Evolutionary conservation across 768 basidiomycete genomes (phyloP).

Genomic region (Lepiota venenata): DNA sequence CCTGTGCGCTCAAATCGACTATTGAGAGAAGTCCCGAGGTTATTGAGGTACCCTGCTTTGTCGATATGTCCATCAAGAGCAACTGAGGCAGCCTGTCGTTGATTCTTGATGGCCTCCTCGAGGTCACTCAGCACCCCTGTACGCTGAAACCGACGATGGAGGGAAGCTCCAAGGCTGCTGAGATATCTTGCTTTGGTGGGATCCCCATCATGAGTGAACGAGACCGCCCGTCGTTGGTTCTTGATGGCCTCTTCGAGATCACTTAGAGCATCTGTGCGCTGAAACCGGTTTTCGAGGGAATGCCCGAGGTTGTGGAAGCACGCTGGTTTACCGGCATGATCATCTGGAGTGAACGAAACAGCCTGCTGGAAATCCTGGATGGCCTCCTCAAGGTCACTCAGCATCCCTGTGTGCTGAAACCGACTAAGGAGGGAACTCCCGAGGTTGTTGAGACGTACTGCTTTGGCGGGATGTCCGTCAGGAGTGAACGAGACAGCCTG

Average conservation of each 20-base stretch:
- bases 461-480: too few species aligned
- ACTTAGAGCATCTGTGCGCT: background rate
- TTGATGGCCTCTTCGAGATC: conserved; percentile 4
- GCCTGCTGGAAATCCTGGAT: background rate
- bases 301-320: background rate
- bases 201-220: background rate
- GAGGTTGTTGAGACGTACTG: too few species aligned
- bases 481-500: too few species aligned
- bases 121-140: background rate
- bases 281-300: background rate
- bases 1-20: too few species aligned
- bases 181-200: background rate
- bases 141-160: background rate
- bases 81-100: too few species aligned
- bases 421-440: too few species aligned
- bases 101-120: background rate
- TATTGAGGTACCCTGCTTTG: too few species aligned
- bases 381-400: background rate
- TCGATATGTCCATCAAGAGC: too few species aligned
- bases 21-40: too few species aligned
- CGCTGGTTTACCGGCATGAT: background rate
- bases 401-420: background rate
- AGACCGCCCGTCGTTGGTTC: background rate
- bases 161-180: background rate
- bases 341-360: background rate